Evolutionary conservation across 345 rosid species (phyloP).

Genomic region (Euphorbia lathyris): DNA sequence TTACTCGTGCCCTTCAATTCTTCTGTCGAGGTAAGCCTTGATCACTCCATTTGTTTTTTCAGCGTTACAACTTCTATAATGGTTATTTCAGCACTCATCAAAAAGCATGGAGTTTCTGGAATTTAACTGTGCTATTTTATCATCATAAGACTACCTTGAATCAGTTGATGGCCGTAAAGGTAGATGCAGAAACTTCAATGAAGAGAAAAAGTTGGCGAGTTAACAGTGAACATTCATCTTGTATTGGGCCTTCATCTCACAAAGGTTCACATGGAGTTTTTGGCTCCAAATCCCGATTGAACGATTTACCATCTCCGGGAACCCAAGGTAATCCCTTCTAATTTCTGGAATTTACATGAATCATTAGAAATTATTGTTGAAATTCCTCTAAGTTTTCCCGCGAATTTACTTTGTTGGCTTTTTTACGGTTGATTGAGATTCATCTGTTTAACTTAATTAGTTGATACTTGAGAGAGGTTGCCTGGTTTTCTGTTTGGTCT

Average conservation of each 20-base stretch:
- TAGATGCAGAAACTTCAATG: constrained; percentile 17
- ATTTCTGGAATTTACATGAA: not conserved
- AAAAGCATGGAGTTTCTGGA: too few relatives aligned
- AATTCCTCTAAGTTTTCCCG: too few relatives aligned
- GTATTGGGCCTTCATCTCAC: not conserved
- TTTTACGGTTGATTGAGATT: not conserved
- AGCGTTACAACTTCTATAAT: too few relatives aligned
- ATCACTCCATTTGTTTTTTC: too few relatives aligned
- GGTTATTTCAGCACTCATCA: too few relatives aligned
- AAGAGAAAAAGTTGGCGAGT: constrained; percentile 4
- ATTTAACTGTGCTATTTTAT: too few relatives aligned
- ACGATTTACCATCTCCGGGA: not conserved
- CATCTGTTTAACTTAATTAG: not conserved
- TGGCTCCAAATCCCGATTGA: constrained; percentile 4
- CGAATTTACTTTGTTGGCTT: not conserved
- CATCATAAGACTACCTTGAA: too few relatives aligned
- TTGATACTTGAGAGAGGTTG: not conserved
- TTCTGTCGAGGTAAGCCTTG: too few relatives aligned
- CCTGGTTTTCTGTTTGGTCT: not conserved
- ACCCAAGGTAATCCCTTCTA: constrained; percentile 2
- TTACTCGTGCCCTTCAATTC: too few relatives aligned
- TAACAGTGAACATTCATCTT: constrained; percentile 1
- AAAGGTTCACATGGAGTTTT: not conserved
- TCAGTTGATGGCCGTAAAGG: not conserved
- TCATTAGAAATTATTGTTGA: not conserved